phyloP scores from a whole-genome alignment of 73 alveolate species.

The Tetrahymena elliotti region DNA sequence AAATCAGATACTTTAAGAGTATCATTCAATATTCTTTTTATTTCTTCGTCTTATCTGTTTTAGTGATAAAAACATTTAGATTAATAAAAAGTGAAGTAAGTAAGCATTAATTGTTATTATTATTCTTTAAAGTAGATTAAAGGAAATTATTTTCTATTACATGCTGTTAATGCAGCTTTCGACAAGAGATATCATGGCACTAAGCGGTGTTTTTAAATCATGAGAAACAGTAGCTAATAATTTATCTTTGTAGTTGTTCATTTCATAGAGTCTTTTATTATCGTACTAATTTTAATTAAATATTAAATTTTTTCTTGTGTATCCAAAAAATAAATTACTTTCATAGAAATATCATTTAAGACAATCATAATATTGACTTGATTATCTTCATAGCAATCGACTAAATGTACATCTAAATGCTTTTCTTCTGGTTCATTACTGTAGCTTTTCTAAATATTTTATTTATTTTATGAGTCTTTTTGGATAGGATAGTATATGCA shows the following conservation, averaged over 20 bases:
- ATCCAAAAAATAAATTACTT: not conserved
- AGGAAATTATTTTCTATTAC: not conserved
- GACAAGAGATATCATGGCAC: not conserved
- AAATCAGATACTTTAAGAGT: not conserved
- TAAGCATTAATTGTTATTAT: too few species aligned
- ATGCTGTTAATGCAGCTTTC: not conserved
- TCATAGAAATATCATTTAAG: not conserved
- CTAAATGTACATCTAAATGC: not conserved
- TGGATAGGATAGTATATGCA: not conserved
- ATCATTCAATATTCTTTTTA: not conserved
- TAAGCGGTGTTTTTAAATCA: constrained; percentile 1
- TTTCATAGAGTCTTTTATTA: not conserved
- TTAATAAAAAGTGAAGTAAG: too few species aligned
- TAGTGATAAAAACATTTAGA: too few species aligned
- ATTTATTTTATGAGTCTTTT: not conserved
- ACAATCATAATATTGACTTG: not conserved
- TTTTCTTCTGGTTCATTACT: not conserved
- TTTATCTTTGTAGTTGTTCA: not conserved
- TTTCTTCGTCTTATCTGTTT: not conserved
- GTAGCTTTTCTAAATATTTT: not conserved
- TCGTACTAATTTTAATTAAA: not conserved
- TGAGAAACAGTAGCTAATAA: not conserved
- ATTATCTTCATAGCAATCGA: not conserved
- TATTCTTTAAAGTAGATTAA: too few species aligned
- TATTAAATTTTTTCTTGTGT: not conserved